Conservation (phyloP, 805 yeast species). For the Saccharomycopsis sp. region DNA sequence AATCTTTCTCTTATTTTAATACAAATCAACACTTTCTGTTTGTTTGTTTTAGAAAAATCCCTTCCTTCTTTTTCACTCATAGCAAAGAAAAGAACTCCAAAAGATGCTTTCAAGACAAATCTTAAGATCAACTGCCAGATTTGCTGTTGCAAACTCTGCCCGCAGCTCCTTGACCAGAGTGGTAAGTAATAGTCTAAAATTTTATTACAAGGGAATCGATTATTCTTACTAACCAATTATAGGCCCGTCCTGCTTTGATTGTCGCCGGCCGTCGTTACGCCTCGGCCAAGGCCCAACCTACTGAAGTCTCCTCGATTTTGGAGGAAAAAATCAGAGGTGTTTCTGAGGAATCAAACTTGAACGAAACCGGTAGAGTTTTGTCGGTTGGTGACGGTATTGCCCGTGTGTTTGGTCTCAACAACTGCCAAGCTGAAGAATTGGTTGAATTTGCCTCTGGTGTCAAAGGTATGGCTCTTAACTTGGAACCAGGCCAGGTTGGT, state of each 20-base stretch:
- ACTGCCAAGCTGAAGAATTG: constrained; percentile 99
- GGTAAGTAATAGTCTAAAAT: constrained; percentile 31
- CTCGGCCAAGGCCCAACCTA: constrained; percentile 95
- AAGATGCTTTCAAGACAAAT: constrained; percentile 81
- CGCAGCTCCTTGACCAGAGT: constrained; percentile 35
- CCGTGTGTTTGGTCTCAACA: constrained; percentile 99
- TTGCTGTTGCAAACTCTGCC: constrained; percentile 50
- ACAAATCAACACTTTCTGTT: not conserved
- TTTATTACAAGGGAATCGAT: not conserved
- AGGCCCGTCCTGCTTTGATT: constrained; percentile 66
- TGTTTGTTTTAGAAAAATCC: no score
- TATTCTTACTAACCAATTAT: no score
- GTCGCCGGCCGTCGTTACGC: constrained; percentile 80
- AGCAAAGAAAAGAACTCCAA: constrained; percentile 7
- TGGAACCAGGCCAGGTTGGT: constrained; percentile 99
- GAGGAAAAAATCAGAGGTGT: constrained; percentile 99
- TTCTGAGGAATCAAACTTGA: constrained; percentile 91
- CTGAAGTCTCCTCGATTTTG: constrained; percentile 97
- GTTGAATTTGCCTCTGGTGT: constrained; percentile 99
- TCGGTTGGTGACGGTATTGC: constrained; percentile 99
- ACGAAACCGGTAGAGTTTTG: constrained; percentile 99
- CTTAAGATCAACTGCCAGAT: constrained; percentile 77
- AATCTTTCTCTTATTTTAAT: constrained; percentile 2
- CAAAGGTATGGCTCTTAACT: constrained; percentile 99
- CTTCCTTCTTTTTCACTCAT: not conserved